A percentile compares a stretch with the other conserved stretches of the same genome.
Conservation (phyloP, 1,284 basidiomycete species). For the Jaminaea rosea region DNA sequence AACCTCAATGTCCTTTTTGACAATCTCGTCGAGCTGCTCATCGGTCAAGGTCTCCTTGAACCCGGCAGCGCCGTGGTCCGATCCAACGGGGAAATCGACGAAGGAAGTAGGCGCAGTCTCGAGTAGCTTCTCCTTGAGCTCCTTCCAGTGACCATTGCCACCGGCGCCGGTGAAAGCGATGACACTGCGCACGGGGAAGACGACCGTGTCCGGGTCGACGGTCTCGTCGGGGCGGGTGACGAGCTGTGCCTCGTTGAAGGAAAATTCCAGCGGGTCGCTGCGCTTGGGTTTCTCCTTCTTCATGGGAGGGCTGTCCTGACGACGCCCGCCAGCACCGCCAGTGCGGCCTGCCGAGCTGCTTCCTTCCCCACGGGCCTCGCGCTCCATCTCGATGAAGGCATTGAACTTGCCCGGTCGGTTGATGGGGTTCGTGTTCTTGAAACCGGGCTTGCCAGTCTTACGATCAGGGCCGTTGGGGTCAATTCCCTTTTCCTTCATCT, state of each 20-base stretch:
- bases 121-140: constrained; percentile 46
- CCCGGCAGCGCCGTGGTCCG: constrained; percentile 49
- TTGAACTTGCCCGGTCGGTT: constrained; percentile 56
- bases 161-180: constrained; percentile 57
- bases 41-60: constrained; percentile 49
- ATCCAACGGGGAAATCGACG: constrained; percentile 39
- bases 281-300: constrained; percentile 40
- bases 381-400: constrained; percentile 74
- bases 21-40: constrained; percentile 50
- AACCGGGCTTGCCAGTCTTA: constrained; percentile 53
- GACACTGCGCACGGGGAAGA: constrained; percentile 61
- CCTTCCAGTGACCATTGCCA: constrained; percentile 50
- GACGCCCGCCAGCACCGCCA: constrained; percentile 45
- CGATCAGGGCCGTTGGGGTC: constrained; percentile 53
- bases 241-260: constrained; percentile 50
- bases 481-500: constrained; percentile 86
- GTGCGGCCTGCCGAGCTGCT: constrained; percentile 41
- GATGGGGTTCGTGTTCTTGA: constrained; percentile 27
- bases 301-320: no score
- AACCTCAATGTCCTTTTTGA: constrained; percentile 48
- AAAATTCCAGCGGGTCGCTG: constrained; percentile 46
- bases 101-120: constrained; percentile 34
- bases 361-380: constrained; percentile 47
- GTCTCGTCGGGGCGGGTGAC: constrained; percentile 61
- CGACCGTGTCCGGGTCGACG: constrained; percentile 62